Conservation (phyloP, 495 filamentous ascomycete species). For the Tuber brumale region DNA sequence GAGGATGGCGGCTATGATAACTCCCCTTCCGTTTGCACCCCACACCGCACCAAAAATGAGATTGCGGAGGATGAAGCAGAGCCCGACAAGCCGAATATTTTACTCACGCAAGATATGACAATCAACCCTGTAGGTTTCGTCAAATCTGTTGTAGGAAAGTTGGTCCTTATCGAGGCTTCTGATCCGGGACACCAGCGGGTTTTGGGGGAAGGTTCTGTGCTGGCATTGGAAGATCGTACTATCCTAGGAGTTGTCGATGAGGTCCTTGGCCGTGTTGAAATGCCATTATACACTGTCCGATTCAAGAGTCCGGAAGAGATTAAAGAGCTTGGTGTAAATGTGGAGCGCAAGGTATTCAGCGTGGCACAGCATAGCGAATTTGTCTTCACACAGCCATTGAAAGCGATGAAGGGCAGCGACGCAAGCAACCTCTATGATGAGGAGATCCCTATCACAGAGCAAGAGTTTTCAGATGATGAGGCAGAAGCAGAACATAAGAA, state of each 20-base stretch:
- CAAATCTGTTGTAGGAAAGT: constrained; percentile 65
- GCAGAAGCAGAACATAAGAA: constrained; percentile 76
- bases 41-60: constrained; percentile 68
- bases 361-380: constrained; percentile 65
- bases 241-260: constrained; percentile 75
- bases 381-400: constrained; percentile 75
- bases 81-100: constrained; percentile 62
- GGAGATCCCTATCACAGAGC: constrained; percentile 74
- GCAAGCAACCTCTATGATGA: constrained; percentile 92
- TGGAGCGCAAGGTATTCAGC: constrained; percentile 68
- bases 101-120: constrained; percentile 65
- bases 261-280: constrained; percentile 70
- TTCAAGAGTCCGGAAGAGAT: constrained; percentile 64
- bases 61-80: constrained; percentile 55
- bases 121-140: constrained; percentile 67
- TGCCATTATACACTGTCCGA: constrained; percentile 71
- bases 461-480: constrained; percentile 95
- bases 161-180: constrained; percentile 71
- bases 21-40: constrained; percentile 44
- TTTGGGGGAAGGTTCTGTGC: constrained; percentile 70
- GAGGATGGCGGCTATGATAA: constrained; percentile 67
- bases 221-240: constrained; percentile 68
- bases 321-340: constrained; percentile 54
- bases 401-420: constrained; percentile 73
- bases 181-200: constrained; percentile 73